Conservation (phyloP, 2,329 filamentous ascomycete species). For the Metarhizium anisopliae region DNA sequence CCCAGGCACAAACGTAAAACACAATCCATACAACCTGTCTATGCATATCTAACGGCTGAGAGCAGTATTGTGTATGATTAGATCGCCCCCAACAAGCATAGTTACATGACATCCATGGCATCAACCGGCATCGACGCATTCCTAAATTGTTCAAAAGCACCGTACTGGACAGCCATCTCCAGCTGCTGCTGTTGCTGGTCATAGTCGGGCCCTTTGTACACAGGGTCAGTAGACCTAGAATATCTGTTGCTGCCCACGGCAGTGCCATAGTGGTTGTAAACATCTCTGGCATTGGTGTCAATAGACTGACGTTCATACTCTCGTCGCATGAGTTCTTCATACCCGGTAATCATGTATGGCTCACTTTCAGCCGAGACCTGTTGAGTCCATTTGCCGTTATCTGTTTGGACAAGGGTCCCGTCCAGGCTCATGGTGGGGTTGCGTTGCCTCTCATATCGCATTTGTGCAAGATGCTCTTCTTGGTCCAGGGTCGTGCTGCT, state of each 20-base stretch:
- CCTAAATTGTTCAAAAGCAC: conserved; percentile 44
- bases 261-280: conserved; percentile 35
- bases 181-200: conserved; percentile 40
- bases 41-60: background rate
- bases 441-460: conserved; percentile 47
- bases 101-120: conserved; percentile 36
- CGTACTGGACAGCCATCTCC: conserved; percentile 62
- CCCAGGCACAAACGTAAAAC: background rate
- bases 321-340: conserved; percentile 58
- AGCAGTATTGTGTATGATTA: background rate
- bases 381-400: conserved; percentile 43
- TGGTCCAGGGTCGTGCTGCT: conserved; percentile 45
- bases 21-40: background rate
- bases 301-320: conserved; percentile 44
- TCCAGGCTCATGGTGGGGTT: conserved; percentile 43
- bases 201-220: conserved; percentile 46
- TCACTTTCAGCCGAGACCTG: conserved; percentile 44
- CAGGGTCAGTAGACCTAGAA: conserved; percentile 55
- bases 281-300: conserved; percentile 27
- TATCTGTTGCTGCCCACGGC: conserved; percentile 33
- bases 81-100: background rate
- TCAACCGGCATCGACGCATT: conserved; percentile 34
- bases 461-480: conserved; percentile 48
- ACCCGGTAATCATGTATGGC: conserved; percentile 79
- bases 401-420: conserved; percentile 41